These are phyloP conservation scores for Panellus pusillus DNA, from an alignment of 768 basidiomycete genomes.

Conservation along the genomic window DNA sequence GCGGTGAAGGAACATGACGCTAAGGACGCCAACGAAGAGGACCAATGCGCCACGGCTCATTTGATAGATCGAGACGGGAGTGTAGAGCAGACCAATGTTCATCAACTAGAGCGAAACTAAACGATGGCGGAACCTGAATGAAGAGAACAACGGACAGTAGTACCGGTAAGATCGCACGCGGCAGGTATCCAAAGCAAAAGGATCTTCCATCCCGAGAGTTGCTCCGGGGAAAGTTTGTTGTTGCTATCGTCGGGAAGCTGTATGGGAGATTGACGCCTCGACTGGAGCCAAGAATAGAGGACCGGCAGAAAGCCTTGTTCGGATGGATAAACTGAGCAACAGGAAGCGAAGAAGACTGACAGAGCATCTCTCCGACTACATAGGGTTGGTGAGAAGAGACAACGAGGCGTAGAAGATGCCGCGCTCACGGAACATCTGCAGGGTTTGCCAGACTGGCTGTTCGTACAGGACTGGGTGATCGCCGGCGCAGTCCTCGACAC, in stretches of 20 bases:
- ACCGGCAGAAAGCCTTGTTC: constrained; percentile 80
- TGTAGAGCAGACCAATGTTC: constrained; percentile 95
- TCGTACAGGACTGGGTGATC: constrained; percentile 74
- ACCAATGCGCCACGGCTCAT: constrained; percentile 95
- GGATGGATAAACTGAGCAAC: constrained; percentile 23
- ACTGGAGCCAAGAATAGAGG: constrained; percentile 63
- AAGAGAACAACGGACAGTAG: constrained; percentile 60
- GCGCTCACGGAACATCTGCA: constrained; percentile 84
- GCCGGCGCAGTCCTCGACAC: constrained; percentile 90
- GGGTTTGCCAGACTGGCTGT: constrained; percentile 91
- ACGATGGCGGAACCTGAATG: constrained; percentile 9
- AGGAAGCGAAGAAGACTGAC: constrained; percentile 47
- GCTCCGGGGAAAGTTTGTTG: constrained; percentile 35
- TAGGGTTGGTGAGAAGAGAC: constrained; percentile 31
- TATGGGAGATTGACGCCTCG: constrained; percentile 49
- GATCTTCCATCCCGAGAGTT: constrained; percentile 66
- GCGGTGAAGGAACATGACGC: constrained; percentile 87
- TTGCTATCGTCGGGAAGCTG: constrained; percentile 55
- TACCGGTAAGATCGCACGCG: constrained; percentile 85
- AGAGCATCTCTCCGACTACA: constrained; percentile 91
- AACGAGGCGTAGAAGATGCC: constrained; percentile 16
- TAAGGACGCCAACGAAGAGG: constrained; percentile 89
- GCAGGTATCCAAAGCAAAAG: constrained; percentile 88
- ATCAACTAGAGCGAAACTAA: constrained; percentile 59
- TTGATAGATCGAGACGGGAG: constrained; percentile 96